Conservation (phyloP, 257 asterid genomes). For the Penstemon davidsonii region DNA sequence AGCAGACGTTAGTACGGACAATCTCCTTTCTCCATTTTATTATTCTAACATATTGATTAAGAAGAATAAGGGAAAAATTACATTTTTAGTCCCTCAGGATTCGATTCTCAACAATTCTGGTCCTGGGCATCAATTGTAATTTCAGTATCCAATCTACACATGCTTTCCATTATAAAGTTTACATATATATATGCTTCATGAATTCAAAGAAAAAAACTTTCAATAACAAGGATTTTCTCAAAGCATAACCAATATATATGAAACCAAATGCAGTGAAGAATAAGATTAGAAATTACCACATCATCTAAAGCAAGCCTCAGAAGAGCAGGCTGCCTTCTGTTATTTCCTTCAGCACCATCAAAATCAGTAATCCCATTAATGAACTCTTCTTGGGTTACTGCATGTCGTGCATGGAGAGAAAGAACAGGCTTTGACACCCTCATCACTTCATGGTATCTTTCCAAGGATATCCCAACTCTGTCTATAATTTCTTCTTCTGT, state of each 20-base stretch:
- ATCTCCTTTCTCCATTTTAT: too few species aligned
- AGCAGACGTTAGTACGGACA: too few species aligned
- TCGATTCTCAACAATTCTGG: too few species aligned
- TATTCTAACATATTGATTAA: too few species aligned
- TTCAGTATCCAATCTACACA: too few species aligned
- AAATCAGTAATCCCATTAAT: slow-evolving; percentile 71
- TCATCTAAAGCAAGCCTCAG: slow-evolving; percentile 94
- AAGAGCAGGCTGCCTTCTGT: slow-evolving; percentile 75
- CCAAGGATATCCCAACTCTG: slow-evolving; percentile 66
- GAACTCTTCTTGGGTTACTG: slow-evolving; percentile 73
- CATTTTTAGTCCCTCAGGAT: too few species aligned
- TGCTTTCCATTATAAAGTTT: background rate
- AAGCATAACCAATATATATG: background rate
- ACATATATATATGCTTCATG: background rate
- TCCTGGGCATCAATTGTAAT: too few species aligned
- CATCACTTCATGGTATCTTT: slow-evolving; percentile 79
- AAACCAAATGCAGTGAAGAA: background rate
- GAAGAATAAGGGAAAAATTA: too few species aligned
- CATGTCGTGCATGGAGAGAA: slow-evolving; percentile 73
- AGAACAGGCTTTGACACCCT: slow-evolving; percentile 62
- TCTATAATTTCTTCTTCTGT: slow-evolving; percentile 60
- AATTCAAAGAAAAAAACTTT: background rate
- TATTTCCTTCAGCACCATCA: slow-evolving; percentile 70
- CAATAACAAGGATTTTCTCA: background rate
- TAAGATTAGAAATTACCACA: slow-evolving; percentile 57